Percentiles rank a stretch among this genome's conserved stretches.
phyloP scores from a whole-genome alignment of 768 basidiomycete genomes.

The Chalciporus piperatus region DNA sequence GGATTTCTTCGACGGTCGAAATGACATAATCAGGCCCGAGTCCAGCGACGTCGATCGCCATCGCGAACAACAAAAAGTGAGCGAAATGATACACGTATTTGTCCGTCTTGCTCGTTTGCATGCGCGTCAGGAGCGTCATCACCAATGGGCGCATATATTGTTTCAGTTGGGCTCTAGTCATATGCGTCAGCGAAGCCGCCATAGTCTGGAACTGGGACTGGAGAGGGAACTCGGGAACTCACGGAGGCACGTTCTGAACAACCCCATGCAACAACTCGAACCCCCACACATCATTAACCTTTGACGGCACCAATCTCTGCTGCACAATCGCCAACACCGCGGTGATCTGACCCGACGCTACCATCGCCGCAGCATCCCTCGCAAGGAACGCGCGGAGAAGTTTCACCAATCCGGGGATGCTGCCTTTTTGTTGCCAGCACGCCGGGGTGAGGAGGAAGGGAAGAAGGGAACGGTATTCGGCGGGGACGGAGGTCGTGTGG shows the following conservation, averaged over 20 bases:
- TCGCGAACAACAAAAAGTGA: conserved; percentile 69
- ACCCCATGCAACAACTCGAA: conserved; percentile 85
- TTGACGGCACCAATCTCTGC: conserved; percentile 85
- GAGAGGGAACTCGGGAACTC: conserved; percentile 31
- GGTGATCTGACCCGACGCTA: conserved; percentile 66
- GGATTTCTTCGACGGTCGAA: conserved; percentile 76
- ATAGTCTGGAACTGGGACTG: no score
- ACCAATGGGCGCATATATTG: conserved; percentile 74
- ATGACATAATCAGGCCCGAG: conserved; percentile 80
- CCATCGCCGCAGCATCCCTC: conserved; percentile 67
- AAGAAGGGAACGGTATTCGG: conserved; percentile 74
- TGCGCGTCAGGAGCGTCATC: conserved; percentile 76
- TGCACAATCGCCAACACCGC: conserved; percentile 85
- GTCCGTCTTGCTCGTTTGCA: conserved; percentile 88
- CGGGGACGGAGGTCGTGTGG: conserved; percentile 63
- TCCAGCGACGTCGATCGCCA: conserved; percentile 72
- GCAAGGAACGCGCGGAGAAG: conserved; percentile 81
- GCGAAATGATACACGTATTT: conserved; percentile 82
- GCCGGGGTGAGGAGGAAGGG: conserved; percentile 81
- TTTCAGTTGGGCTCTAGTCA: conserved; percentile 55
- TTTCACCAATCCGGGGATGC: conserved; percentile 89
- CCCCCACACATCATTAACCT: conserved; percentile 86
- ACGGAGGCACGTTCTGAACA: conserved; percentile 73
- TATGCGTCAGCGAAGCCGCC: neutral
- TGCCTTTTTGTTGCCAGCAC: conserved; percentile 92